A percentile compares a stretch with the other conserved stretches of the same genome.
Conservation (phyloP, 345 rosid genomes). For the Ailanthus altissimus region DNA sequence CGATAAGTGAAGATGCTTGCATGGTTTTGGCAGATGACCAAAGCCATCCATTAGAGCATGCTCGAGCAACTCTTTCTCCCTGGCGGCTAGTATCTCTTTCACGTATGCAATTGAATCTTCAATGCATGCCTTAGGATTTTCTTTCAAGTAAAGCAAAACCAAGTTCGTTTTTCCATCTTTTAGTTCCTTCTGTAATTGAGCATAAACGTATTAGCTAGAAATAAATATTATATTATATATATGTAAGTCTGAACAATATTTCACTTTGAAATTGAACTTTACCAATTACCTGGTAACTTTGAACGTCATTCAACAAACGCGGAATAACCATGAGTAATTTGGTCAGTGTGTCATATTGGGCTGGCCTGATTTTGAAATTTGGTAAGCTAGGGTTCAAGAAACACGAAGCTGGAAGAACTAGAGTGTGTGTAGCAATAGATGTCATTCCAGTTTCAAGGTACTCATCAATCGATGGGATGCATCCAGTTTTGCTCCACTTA, state of each 20-base stretch:
- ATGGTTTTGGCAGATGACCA: slow-evolving; percentile 38
- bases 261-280: neutral
- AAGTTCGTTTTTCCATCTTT: slow-evolving; percentile 52
- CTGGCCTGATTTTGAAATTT: slow-evolving; percentile 27
- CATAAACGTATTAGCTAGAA: neutral
- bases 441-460: slow-evolving; percentile 49
- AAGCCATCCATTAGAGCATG: slow-evolving; percentile 41
- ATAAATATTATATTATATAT: neutral
- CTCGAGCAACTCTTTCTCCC: slow-evolving; percentile 40
- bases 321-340: slow-evolving; percentile 48
- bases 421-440: slow-evolving; percentile 48
- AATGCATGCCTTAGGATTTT: slow-evolving; percentile 32
- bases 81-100: slow-evolving; percentile 31
- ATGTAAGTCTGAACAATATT: neutral
- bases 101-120: slow-evolving; percentile 44
- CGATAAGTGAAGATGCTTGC: slow-evolving; percentile 45
- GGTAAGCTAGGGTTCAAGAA: slow-evolving; percentile 33
- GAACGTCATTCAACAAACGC: slow-evolving; percentile 61
- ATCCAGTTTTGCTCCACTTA: slow-evolving; percentile 47
- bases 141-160: slow-evolving; percentile 41
- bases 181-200: slow-evolving; percentile 43
- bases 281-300: slow-evolving; percentile 51
- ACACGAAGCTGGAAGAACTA: slow-evolving; percentile 46
- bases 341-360: slow-evolving; percentile 42
- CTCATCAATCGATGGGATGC: slow-evolving; percentile 39